Evolutionary conservation across 768 basidiomycete species (phyloP).

Genomic region (Phlegmacium glaucopus): DNA sequence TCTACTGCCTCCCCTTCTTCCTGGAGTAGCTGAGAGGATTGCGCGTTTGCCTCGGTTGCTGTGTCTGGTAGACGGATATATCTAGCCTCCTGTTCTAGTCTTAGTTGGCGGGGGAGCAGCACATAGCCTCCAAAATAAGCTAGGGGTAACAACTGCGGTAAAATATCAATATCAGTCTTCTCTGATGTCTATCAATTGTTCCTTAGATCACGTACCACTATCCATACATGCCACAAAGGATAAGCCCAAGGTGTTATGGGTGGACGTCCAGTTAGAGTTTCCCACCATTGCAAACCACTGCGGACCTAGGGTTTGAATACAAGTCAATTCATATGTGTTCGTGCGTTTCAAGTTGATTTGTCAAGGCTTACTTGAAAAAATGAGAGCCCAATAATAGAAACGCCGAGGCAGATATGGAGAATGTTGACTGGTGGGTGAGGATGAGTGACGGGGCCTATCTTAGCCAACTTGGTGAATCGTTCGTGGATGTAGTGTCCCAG

Average conservation of each 20-base stretch:
- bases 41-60: constrained; percentile 6
- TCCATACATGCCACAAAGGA: constrained; percentile 44
- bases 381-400: constrained; percentile 45
- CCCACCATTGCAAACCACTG: constrained; percentile 45
- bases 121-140: constrained; percentile 44
- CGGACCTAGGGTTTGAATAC: constrained; percentile 26
- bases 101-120: constrained; percentile 40
- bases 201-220: constrained; percentile 32
- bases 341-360: not conserved
- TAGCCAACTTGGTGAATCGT: constrained; percentile 26
- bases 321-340: not conserved
- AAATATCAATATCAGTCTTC: not conserved
- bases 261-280: constrained; percentile 30
- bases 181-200: too few species aligned
- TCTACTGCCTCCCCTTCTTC: too few species aligned
- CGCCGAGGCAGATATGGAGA: constrained; percentile 51
- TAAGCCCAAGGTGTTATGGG: constrained; percentile 35
- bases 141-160: constrained; percentile 36
- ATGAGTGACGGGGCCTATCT: constrained; percentile 21
- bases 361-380: constrained; percentile 43
- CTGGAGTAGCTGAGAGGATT: constrained; percentile 15
- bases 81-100: constrained; percentile 29
- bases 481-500: constrained; percentile 54
- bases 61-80: constrained; percentile 15
- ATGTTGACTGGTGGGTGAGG: constrained; percentile 54